These are phyloP conservation scores for Eruca vesicaria DNA, from an alignment of 441 rosid genomes.

Conservation along the genomic window DNA sequence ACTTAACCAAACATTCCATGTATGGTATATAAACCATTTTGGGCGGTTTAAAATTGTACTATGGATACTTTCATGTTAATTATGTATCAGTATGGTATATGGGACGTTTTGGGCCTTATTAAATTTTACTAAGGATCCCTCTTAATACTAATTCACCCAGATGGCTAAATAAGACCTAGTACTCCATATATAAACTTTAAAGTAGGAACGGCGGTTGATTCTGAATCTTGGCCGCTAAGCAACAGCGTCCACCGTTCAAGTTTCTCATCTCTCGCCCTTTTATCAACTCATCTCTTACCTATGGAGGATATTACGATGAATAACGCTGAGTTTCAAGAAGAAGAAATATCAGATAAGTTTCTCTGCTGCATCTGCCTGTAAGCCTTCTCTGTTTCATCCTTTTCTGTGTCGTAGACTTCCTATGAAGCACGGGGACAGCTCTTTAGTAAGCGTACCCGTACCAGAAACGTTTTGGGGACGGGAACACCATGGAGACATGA, in stretches of 20 bases:
- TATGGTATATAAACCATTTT: too few relatives aligned
- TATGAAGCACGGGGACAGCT: background rate
- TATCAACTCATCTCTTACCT: background rate
- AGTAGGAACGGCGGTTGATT: too few relatives aligned
- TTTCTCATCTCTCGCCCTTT: background rate
- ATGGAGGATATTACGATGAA: constrained; percentile 19
- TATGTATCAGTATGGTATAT: too few relatives aligned
- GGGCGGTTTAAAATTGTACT: too few relatives aligned
- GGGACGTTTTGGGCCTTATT: too few relatives aligned
- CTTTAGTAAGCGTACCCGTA: background rate
- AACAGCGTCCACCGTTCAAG: background rate
- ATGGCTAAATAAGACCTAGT: background rate
- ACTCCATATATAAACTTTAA: background rate
- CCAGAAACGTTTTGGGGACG: too few relatives aligned
- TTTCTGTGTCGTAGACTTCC: background rate
- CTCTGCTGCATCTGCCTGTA: constrained; percentile 76
- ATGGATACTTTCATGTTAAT: too few relatives aligned
- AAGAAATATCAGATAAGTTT: constrained; percentile 45
- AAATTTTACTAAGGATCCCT: too few relatives aligned
- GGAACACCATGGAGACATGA: too few relatives aligned
- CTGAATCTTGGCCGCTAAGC: background rate
- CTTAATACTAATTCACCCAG: background rate
- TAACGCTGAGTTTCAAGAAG: constrained; percentile 29
- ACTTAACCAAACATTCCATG: too few relatives aligned
- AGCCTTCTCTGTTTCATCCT: constrained; percentile 12